These are phyloP conservation scores for Themeda triandra DNA, from an alignment of 176 grass and related monocot genomes.

Conservation along the genomic window DNA sequence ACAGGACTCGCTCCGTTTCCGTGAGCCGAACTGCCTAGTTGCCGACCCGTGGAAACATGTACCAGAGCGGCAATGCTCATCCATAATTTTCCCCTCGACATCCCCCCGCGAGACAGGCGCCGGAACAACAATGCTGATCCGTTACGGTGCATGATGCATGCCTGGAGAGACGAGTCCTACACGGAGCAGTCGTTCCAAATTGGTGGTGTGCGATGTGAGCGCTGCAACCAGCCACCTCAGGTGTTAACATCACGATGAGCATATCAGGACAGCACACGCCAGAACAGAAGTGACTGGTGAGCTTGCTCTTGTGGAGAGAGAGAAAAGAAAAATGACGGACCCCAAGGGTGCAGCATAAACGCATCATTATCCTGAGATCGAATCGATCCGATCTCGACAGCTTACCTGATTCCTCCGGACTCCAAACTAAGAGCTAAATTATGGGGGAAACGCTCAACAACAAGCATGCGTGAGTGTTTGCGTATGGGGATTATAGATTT, in stretches of 20 bases:
- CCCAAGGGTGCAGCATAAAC: not conserved
- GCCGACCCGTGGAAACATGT: not conserved
- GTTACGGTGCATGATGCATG: not conserved
- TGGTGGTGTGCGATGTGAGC: not conserved
- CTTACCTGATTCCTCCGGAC: not conserved
- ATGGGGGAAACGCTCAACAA: not conserved
- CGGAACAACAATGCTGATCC: not conserved
- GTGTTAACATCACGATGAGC: not conserved
- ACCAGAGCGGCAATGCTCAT: not conserved
- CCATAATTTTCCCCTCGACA: not conserved
- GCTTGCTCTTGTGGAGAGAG: not conserved
- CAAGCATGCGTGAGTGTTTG: not conserved
- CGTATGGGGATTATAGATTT: not conserved
- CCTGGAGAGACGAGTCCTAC: not conserved
- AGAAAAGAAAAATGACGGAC: slow-evolving; percentile 3
- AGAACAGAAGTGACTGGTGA: not conserved
- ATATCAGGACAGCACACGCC: not conserved
- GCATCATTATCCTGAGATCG: not conserved
- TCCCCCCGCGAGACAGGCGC: not conserved
- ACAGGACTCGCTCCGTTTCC: not conserved
- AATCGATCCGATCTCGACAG: slow-evolving; percentile 2
- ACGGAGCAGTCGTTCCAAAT: not conserved
- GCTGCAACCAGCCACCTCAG: not conserved
- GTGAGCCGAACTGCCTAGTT: no score
- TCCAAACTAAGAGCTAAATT: not conserved